Base-by-base conservation (phyloP, 2,329 filamentous ascomycete species). In the Ophiosphaerella narmari region DNA sequence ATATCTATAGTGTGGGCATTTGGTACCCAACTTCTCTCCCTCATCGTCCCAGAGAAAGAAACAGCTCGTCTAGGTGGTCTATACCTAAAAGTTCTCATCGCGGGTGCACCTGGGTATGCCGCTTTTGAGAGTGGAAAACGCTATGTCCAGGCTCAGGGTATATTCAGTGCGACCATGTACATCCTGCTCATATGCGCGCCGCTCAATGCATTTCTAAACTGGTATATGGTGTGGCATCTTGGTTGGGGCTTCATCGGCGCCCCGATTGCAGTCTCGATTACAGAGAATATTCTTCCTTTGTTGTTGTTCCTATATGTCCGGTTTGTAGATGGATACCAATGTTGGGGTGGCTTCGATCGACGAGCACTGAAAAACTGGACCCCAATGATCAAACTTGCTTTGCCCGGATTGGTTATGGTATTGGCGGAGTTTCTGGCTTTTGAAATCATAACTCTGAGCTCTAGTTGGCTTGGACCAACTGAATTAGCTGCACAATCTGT, bases 341-440 rank as follows among this genome's bases (percentile, higher is more conserved):
- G 90, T 74, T 94, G 90, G 90, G 87, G 87, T 51, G 90, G 90
- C 2, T 88, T 93, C 70, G 86, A 85, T n/a, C 78, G 74, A 50
- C 83, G 83, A 34, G 87, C 88, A 0, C 79, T 91, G 44, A 76
- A 77, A 31, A 93, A 93, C 67, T 94, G 90, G 90, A 79, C 80
- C 1, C 87, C 87, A 7, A 95, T 96, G 93, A 84, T 97, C 63
- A 85, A 86, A 40, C 86, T 97, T 33, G 91, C 93, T 0, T 77
- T 97, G 11, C 92, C 93, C 0, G 93, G 93, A 1, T 86, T 97
- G 70, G 78, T 96, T 58, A 97, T 97, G 92, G 88, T 97, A 2
- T 86, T 95, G 71, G 91, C 93, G 5, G 93, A 97, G 71, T 96
- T 90, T 76, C 82, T 97, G 9, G 91, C 92, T 6, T 97, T 97